Base-by-base conservation (phyloP, 1,139 yeast species). In the Nakaseomyces sp. region DNA sequence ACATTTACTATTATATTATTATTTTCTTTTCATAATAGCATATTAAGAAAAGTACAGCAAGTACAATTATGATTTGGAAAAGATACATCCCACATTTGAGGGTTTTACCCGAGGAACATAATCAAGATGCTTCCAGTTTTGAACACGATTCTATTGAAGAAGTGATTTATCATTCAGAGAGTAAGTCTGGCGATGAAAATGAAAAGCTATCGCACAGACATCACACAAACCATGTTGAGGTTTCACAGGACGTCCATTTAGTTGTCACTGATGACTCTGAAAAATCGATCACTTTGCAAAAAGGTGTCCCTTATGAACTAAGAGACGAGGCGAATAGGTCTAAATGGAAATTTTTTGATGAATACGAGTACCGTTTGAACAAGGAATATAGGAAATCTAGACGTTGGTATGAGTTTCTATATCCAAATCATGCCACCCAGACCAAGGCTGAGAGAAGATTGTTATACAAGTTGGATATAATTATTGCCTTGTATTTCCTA, bases 331-430 rank as follows among this genome's bases (percentile, higher is more conserved):
- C 77, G 10, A 67, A 72, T 48, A 71, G 84, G 42, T 72, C 71
- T 43, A 78, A 85, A 83, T 79, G 73, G 72, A 75, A 72, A 45
- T 78, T 71, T 54, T 79, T 75, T 47, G 79, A 78, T 55, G 85
- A 79, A 57, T 78, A 72, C 50, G 85, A 79, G 54, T 79, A 78
- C 55, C 66, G 86, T 67, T 41, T 63, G 38, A 74, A 68, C 50
- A 66, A 68, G 41, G 60, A 64, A 13, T 61, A 67, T 40, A 69
- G 71, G 47, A 48, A 56, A 3, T 63, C 66, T 22, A 74, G 77
- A 46, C 74, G 71, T 51, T 78, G 82, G 81, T 79, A 70, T 56
- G 70, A 76, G 46, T 61, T 61, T 35, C 41, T 63, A 15, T 63
- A 63, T 39, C 66, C 66, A 16, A 57, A 60, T 41, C 80, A 84